Evolutionary conservation across 257 asterid genomes (phyloP).

Genomic region (Solanum tarijense): DNA sequence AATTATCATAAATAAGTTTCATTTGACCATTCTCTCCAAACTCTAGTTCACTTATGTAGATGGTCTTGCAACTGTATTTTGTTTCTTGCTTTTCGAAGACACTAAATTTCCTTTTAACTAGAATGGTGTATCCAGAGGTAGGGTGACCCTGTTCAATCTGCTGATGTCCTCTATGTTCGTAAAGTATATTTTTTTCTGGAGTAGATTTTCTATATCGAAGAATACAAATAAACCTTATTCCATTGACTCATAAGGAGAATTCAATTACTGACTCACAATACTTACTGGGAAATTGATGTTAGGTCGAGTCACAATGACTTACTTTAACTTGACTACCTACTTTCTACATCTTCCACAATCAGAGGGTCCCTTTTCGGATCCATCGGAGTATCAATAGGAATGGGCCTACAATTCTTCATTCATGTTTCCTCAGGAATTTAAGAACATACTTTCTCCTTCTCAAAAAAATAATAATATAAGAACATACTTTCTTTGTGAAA

Average conservation of each 20-base stretch:
- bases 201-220: neutral
- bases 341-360: neutral
- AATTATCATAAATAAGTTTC: neutral
- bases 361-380: neutral
- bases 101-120: neutral
- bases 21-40: neutral
- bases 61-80: neutral
- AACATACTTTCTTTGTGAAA: neutral
- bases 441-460: neutral
- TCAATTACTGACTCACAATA: neutral
- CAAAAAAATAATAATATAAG: neutral
- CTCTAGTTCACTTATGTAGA: neutral
- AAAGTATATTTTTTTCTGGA: neutral
- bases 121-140: neutral
- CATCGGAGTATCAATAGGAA: neutral
- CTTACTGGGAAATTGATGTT: neutral
- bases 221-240: neutral
- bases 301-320: neutral
- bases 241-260: neutral
- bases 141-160: neutral
- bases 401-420: neutral
- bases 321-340: neutral
- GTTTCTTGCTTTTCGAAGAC: neutral
- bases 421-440: neutral
- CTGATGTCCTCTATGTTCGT: neutral